phyloP scores from a whole-genome alignment of 106 monocot genomes.

The Allium sativum region DNA sequence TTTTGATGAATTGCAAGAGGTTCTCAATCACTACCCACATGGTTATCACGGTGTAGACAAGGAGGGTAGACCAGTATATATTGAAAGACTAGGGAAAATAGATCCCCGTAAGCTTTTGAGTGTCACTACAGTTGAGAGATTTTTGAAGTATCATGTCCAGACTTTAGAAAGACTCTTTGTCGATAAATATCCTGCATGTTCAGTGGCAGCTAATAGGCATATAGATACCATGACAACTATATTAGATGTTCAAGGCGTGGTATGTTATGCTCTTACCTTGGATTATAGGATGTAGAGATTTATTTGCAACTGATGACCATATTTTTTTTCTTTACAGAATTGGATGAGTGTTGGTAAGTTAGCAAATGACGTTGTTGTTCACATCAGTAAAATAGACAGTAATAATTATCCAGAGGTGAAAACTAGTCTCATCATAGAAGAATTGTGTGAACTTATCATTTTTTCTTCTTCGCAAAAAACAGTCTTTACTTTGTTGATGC shows the following conservation, averaged over 20 bases:
- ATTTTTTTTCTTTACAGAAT: constrained; percentile 19
- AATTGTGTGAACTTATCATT: too few relatives aligned
- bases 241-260: constrained; percentile 64
- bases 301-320: too few relatives aligned
- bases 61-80: constrained; percentile 77
- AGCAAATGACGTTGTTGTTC: constrained; percentile 31
- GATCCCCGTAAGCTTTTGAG: constrained; percentile 65
- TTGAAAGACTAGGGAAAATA: constrained; percentile 75
- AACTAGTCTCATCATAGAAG: neutral
- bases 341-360: constrained; percentile 46
- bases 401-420: constrained; percentile 46
- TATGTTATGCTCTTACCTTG: constrained; percentile 9
- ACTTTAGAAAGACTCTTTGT: constrained; percentile 44
- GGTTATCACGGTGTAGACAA: constrained; percentile 86
- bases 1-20: constrained; percentile 60
- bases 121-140: constrained; percentile 67
- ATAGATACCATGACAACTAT: constrained; percentile 66
- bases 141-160: constrained; percentile 84
- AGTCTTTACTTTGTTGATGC: constrained; percentile 14
- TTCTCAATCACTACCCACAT: constrained; percentile 66
- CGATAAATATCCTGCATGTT: constrained; percentile 76
- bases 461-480: too few relatives aligned
- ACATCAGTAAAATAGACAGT: constrained; percentile 46
- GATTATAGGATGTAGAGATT: too few relatives aligned
- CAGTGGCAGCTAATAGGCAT: constrained; percentile 45